Base-by-base conservation (phyloP, 352 stramenopile genomes). In the Globisporangium yorkense region DNA sequence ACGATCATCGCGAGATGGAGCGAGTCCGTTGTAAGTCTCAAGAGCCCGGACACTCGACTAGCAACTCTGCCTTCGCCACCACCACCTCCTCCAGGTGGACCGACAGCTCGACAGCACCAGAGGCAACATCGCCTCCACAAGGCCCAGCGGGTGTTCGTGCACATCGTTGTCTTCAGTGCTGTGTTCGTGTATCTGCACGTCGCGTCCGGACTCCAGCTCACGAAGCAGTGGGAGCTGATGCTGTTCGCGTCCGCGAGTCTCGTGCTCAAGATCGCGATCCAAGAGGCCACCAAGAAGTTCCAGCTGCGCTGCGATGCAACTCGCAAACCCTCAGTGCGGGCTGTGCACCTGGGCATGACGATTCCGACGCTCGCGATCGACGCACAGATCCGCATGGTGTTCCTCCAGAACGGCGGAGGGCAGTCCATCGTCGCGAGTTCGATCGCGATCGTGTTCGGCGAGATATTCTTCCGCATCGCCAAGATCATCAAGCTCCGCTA, bases 401-500 rank as follows among this genome's bases (percentile, higher is more conserved):
- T 77, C 37, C 59, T 74, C 54, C 66, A 70, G 47, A 59, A 67
- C 35, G 45, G 46, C 10, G 37, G 20, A 21, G 47, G 37, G 13
- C 40, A 60, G 44, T 62, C 58, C 27, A 37, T 61, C 27, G 20
- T 62, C 46, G 46, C 62, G 10, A 61, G 56, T 10, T 70, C 71
- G 6, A 45, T 79, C 44, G 33, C 64, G 21, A 58, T 80, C 15
- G 61, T 72, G 12, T 47, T 67, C 18, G 63, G 66, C 50, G 54
- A 77, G 37, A 46, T 74, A n/a, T 51, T 74, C 54, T 72, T 77
- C 41, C 70, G 67, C 15, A 51, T 70, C n/a, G 56, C 59, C 50
- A 77, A 77, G 56, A 71, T 75, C 39, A 13, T 69, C 15, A 57
- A 51, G 9, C 50, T 77, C 5, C 66, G 63, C 15, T 62, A 64